Base-by-base conservation (phyloP, 371 early-diverging fungal genomes). In the Mucor irregularis region DNA sequence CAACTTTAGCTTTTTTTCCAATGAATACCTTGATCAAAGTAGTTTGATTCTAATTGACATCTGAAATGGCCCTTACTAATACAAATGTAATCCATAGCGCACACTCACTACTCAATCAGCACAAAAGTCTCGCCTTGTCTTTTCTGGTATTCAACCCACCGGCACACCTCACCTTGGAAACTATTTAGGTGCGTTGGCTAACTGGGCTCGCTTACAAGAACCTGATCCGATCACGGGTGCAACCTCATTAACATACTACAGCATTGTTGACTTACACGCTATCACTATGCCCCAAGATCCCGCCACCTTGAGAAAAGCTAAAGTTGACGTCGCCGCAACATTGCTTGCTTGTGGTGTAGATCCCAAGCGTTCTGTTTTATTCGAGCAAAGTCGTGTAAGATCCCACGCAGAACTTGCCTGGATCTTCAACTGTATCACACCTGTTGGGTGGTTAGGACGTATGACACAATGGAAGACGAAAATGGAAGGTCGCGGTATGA, bases 381-480 rank as follows among this genome's bases (percentile, higher is more conserved):
- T 95, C 74, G 83, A 90, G 34, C 96, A 97, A 73, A 68, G 77
- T 34, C 64, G 82, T 65, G 88, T 95, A 1, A 61, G 87, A 0
- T 81, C 80, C 38, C 97, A 97, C 64, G 46, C 95, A 1, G 90
- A 94, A 65, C 78, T 96, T 16, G 71, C 82, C 17, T 97, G 97
- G 97, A 73, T 93, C 8, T 72, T 96, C 54, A 89, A 84, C 56
- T 94, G 93, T 56, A 76, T 88, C 37, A 90, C 95, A 6, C 92
- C 94, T 21, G 82, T 96, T 2, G 88, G 91, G 0, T 91, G 92
- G 91, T 70, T 97, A 5, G 86, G 85, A 7, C 78, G 96, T 13
- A 97, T 97, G 97, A 95, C 95, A 5, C 97, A 97, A 62, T 97
- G 96, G 96, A 95, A 96, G 69, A 68, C 80, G 5, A 87, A 89